These are phyloP conservation scores for Blastocystis sp. DNA, from an alignment of 352 stramenopile genomes.

Conservation along the genomic window DNA sequence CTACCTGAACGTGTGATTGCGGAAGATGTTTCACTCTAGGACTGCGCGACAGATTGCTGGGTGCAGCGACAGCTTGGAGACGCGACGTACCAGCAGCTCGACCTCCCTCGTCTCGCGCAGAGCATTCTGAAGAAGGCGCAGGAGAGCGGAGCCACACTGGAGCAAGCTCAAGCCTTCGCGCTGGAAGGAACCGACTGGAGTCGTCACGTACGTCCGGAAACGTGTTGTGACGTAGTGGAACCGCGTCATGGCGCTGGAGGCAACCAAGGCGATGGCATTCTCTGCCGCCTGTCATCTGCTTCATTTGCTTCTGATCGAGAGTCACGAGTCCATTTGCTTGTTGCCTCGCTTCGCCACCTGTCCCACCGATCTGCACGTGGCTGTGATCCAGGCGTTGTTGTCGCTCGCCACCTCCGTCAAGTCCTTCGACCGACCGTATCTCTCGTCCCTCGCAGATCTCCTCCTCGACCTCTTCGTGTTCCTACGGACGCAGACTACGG, in stretches of 20 bases:
- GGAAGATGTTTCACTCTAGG: background rate
- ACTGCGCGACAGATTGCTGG: conserved; percentile 5
- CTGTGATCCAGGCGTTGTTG: background rate
- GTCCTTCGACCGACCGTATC: background rate
- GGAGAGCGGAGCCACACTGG: background rate
- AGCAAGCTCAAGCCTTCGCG: background rate
- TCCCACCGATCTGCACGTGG: conserved; percentile 2
- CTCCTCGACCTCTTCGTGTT: background rate
- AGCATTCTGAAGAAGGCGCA: background rate
- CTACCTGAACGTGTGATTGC: conserved; percentile 4
- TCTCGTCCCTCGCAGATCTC: background rate
- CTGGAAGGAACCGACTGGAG: background rate
- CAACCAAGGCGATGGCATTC: background rate
- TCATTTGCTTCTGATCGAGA: conserved; percentile 25
- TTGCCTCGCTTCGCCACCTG: background rate
- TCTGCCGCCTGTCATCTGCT: background rate
- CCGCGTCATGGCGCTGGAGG: conserved; percentile 1
- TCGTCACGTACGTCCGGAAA: background rate
- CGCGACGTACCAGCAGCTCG: conserved; percentile 1
- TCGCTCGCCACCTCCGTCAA: background rate
- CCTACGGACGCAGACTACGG: background rate
- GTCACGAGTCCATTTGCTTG: background rate
- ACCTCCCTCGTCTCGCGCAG: background rate
- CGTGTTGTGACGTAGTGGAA: background rate
- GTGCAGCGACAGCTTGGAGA: conserved; percentile 5